Conservation (phyloP, 371 early-diverging fungal species). For the Sanchytrium tribonematis region DNA sequence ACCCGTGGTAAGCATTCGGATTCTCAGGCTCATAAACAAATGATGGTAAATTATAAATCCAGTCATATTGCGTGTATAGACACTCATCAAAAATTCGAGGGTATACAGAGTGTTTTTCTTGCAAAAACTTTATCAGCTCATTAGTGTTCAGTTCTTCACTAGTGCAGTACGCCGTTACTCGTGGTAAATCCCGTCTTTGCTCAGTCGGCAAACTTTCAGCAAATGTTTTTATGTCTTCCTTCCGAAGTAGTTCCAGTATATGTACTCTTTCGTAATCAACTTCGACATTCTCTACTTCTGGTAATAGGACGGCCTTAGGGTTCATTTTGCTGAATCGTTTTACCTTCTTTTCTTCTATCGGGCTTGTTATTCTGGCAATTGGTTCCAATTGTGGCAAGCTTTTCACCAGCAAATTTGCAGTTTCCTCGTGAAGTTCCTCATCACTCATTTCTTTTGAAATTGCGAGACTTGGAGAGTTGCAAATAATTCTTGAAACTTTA, state of each 20-base stretch:
- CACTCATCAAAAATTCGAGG: neutral
- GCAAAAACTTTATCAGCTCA: neutral
- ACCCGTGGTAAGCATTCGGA: neutral
- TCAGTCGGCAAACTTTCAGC: neutral
- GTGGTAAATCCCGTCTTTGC: constrained; percentile 14
- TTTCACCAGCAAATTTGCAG: neutral
- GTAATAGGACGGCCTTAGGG: neutral
- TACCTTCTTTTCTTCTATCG: neutral
- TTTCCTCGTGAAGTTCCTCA: neutral
- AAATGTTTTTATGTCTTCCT: neutral
- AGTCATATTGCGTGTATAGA: neutral
- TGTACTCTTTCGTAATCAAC: neutral
- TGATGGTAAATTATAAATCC: neutral
- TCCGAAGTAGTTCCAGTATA: neutral
- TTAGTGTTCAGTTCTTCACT: neutral
- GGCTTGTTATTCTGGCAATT: neutral
- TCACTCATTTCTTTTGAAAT: neutral
- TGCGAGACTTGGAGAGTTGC: neutral
- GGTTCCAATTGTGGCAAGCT: neutral
- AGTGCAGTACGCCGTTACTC: constrained; percentile 74
- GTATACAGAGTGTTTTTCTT: neutral
- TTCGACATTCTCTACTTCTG: neutral
- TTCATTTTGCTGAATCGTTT: neutral
- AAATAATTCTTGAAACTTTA: too few relatives aligned
- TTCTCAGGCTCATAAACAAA: neutral